phyloP scores from a whole-genome alignment of 768 basidiomycete species.

The Pleurotus tuoliensis region DNA sequence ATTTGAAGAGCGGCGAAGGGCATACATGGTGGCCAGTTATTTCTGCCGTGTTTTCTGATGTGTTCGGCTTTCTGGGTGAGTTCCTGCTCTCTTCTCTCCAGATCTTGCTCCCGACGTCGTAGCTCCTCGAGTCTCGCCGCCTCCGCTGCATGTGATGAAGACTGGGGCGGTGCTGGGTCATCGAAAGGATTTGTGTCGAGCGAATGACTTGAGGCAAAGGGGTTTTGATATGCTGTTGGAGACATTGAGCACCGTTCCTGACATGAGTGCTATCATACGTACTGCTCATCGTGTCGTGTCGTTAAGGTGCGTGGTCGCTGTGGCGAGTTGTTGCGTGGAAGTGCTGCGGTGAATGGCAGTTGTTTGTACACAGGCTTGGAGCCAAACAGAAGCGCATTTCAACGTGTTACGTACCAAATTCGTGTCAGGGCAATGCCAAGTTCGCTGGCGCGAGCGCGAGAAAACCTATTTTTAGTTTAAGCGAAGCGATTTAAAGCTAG shows the following conservation, averaged over 20 bases:
- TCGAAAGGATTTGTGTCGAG: conserved; percentile 90
- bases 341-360: not conserved
- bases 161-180: conserved; percentile 57
- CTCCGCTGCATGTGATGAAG: conserved; percentile 26
- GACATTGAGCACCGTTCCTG: conserved; percentile 5
- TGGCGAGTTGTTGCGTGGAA: not conserved
- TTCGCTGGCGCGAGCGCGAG: conserved; percentile 3
- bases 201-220: conserved; percentile 81
- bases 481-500: conserved; percentile 5
- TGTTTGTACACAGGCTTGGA: not conserved
- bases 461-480: conserved; percentile 5
- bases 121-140: conserved; percentile 58
- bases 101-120: conserved; percentile 73
- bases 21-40: conserved; percentile 93
- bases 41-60: conserved; percentile 71
- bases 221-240: conserved; percentile 56
- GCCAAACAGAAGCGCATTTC: not conserved
- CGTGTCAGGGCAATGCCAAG: not conserved
- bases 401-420: not conserved
- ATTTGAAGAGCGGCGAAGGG: conserved; percentile 10
- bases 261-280: not conserved
- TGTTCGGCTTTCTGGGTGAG: conserved; percentile 65
- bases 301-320: not conserved
- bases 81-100: conserved; percentile 76
- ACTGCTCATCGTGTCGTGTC: conserved; percentile 10